A percentile compares a stretch with the other conserved stretches of the same genome.
phyloP scores from a whole-genome alignment of 1,284 basidiomycete species.

The Rhizoctonia solani region DNA sequence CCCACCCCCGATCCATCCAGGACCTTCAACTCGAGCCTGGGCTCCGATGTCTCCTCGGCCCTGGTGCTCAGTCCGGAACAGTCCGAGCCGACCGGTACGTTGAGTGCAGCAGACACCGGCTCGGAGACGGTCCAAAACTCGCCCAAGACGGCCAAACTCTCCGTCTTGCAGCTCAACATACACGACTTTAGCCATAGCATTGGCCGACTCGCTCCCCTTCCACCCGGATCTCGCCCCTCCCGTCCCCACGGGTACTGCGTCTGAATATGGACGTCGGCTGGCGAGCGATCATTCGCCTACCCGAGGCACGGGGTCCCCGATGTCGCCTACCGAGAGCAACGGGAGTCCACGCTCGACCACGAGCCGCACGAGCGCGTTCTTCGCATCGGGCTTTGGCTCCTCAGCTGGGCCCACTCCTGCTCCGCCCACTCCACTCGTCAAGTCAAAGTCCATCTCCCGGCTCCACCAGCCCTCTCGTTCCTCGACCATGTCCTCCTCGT shows the following conservation, averaged over 20 bases:
- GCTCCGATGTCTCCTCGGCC: background rate
- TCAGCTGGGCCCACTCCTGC: background rate
- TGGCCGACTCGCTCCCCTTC: constrained; percentile 2
- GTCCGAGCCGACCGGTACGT: background rate
- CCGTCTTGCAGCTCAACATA: background rate
- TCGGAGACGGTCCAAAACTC: constrained; percentile 8
- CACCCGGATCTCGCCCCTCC: constrained; percentile 4
- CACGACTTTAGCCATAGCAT: no score
- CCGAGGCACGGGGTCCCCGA: no score
- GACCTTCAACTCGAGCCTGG: background rate
- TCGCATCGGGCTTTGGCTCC: background rate
- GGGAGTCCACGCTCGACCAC: constrained; percentile 22
- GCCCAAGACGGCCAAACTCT: background rate
- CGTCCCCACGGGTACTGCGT: background rate
- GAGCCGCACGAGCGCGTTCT: constrained; percentile 19
- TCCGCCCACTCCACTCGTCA: constrained; percentile 10
- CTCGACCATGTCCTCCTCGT: background rate
- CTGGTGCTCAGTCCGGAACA: background rate
- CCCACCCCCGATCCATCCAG: constrained; percentile 18
- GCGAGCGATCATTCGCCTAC: background rate
- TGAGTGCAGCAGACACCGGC: background rate
- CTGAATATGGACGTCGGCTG: background rate
- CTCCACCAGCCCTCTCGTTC: constrained; percentile 1
- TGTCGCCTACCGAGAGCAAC: background rate
- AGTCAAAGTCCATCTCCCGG: constrained; percentile 20